A percentile compares a stretch with the other conserved stretches of the same genome.
These are phyloP conservation scores for Cryphonectria radicalis DNA, from an alignment of 2,329 filamentous ascomycete genomes.

Conservation along the genomic window DNA sequence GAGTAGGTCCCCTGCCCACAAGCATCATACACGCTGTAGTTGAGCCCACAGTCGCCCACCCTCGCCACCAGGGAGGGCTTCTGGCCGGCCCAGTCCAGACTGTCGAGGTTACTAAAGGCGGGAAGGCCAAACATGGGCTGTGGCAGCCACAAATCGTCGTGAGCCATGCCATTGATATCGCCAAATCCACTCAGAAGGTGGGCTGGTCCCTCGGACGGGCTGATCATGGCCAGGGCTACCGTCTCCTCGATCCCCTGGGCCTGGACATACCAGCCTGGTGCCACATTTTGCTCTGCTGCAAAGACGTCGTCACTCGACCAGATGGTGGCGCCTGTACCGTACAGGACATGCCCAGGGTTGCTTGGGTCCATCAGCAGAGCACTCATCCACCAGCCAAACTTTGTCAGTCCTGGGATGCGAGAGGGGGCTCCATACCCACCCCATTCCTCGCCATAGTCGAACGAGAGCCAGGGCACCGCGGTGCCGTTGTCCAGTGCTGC, in stretches of 20 bases:
- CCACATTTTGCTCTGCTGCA: conserved; percentile 1
- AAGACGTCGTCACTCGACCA: conserved; percentile 19
- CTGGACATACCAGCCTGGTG: conserved; percentile 14
- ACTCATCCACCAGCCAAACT: conserved; percentile 24
- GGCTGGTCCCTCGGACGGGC: conserved; percentile 11
- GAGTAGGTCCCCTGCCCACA: conserved; percentile 19
- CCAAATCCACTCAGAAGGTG: conserved; percentile 19
- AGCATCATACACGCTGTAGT: conserved; percentile 1
- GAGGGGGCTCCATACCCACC: conserved; percentile 15
- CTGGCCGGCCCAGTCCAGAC: conserved; percentile 21
- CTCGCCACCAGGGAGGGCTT: conserved; percentile 6
- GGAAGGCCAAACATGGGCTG: conserved; percentile 22
- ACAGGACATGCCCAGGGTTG: conserved; percentile 8
- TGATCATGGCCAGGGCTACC: conserved; percentile 17
- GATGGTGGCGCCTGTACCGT: conserved; percentile 21
- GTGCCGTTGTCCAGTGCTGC: conserved; percentile 19
- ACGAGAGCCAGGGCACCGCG: conserved; percentile 16
- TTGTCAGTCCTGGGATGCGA: conserved; percentile 14
- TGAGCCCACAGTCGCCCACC: conserved; percentile 21
- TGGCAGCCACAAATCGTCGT: conserved; percentile 15
- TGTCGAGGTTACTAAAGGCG: conserved; percentile 21
- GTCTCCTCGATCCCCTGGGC: conserved; percentile 23
- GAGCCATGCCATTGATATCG: conserved; percentile 22
- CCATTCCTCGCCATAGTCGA: conserved; percentile 18
- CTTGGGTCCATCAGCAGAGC: conserved; percentile 16